A percentile compares a stretch with the other conserved stretches of the same genome.
These are phyloP conservation scores for Cryptococcus sp. DNA, from an alignment of 1,284 basidiomycete genomes.

Conservation along the genomic window DNA sequence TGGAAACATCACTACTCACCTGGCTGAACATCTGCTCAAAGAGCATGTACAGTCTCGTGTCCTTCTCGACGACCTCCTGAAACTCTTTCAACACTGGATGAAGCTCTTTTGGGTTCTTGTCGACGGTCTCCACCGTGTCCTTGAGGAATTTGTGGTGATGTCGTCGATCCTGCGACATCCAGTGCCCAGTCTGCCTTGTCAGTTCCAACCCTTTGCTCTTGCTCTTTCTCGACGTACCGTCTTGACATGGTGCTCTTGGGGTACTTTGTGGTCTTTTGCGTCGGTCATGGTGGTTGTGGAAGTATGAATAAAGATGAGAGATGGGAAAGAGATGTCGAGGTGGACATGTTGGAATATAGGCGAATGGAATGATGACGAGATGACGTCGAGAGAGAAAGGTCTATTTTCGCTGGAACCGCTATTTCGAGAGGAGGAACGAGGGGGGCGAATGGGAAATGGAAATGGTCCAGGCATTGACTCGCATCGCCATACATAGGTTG, in stretches of 20 bases:
- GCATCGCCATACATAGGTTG: too few species aligned
- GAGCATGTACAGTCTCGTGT: constrained; percentile 46
- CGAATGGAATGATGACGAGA: too few species aligned
- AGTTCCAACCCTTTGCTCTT: not conserved
- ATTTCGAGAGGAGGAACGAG: too few species aligned
- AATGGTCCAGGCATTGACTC: too few species aligned
- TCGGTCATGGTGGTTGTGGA: constrained; percentile 8
- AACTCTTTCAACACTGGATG: constrained; percentile 48
- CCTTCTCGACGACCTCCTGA: constrained; percentile 48
- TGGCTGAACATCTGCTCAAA: constrained; percentile 49
- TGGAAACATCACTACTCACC: constrained; percentile 19
- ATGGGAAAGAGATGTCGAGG: not conserved
- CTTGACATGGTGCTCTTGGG: constrained; percentile 35
- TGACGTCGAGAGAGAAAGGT: too few species aligned
- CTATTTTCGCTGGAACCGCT: too few species aligned
- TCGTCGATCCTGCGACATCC: constrained; percentile 40
- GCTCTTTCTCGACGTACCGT: constrained; percentile 23
- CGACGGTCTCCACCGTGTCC: constrained; percentile 34
- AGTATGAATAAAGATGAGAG: not conserved
- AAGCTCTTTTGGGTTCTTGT: constrained; percentile 32
- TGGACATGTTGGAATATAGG: too few species aligned
- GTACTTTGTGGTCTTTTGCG: constrained; percentile 20
- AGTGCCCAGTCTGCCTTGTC: constrained; percentile 27
- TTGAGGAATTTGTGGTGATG: constrained; percentile 41
- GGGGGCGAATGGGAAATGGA: too few species aligned